Evolutionary conservation across 2,329 filamentous ascomycete species (phyloP).

Genomic region (Diaporthe australafricana): DNA sequence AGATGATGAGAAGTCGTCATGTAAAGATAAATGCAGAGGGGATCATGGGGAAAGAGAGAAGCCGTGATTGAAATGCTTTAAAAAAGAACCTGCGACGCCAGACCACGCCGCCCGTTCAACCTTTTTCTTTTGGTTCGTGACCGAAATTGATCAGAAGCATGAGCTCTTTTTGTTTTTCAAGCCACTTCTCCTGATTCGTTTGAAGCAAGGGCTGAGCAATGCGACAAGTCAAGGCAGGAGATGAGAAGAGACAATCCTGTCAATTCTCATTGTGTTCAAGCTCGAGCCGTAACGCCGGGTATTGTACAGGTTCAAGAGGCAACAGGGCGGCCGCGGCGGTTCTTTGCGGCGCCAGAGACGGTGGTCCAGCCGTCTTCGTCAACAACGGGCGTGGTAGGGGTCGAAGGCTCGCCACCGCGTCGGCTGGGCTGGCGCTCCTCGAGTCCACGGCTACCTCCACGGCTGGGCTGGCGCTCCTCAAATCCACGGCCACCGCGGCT

Average conservation of each 20-base stretch:
- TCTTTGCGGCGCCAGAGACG: slow-evolving; percentile 55
- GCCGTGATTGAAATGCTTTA: slow-evolving; percentile 32
- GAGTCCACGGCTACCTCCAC: slow-evolving; percentile 22
- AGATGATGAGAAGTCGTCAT: slow-evolving; percentile 13
- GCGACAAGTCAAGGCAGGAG: slow-evolving; percentile 27
- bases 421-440: slow-evolving; percentile 47
- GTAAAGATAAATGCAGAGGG: slow-evolving; percentile 23
- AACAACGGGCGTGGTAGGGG: slow-evolving; percentile 51
- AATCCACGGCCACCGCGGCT: slow-evolving; percentile 30
- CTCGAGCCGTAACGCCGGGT: slow-evolving; percentile 29
- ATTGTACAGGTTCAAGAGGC: slow-evolving; percentile 35
- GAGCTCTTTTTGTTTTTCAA: slow-evolving; percentile 22
- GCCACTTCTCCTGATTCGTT: slow-evolving; percentile 17
- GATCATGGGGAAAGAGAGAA: slow-evolving; percentile 18
- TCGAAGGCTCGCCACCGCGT: slow-evolving; percentile 45
- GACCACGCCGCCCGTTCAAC: slow-evolving; percentile 34
- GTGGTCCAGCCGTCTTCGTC: slow-evolving; percentile 76
- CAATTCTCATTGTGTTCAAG: slow-evolving; percentile 3
- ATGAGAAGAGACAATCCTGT: slow-evolving; percentile 15
- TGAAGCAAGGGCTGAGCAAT: slow-evolving; percentile 16
- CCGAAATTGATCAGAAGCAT: slow-evolving; percentile 33
- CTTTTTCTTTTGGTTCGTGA: slow-evolving; percentile 25
- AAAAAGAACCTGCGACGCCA: slow-evolving; percentile 34
- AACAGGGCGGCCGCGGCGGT: slow-evolving; percentile 48
- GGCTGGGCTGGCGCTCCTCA: slow-evolving; percentile 21